These are phyloP conservation scores for Shiraia bambusicola DNA, from an alignment of 2,329 filamentous ascomycete genomes.

Conservation along the genomic window DNA sequence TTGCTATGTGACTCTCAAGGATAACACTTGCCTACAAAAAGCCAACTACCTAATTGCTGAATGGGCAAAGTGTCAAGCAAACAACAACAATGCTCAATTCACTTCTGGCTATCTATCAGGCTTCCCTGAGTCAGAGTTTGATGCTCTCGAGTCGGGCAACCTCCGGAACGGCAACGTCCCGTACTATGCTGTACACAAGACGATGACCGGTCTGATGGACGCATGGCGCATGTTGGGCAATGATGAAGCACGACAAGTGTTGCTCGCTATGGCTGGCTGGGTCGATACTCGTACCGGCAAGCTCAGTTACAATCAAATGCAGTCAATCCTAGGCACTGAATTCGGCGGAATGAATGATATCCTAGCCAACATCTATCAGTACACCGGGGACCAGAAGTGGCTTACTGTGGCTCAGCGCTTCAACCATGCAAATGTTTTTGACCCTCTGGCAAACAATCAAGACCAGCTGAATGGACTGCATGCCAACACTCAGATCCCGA, in stretches of 20 bases:
- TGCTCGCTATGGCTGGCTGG: constrained; percentile 52
- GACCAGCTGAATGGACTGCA: constrained; percentile 53
- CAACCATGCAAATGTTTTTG: constrained; percentile 52
- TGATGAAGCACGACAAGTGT: constrained; percentile 46
- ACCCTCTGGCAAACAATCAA: constrained; percentile 50
- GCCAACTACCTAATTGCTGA: constrained; percentile 52
- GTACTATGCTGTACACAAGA: constrained; percentile 59
- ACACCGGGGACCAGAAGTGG: constrained; percentile 51
- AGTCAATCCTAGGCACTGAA: constrained; percentile 52
- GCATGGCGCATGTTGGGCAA: constrained; percentile 52
- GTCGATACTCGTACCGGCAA: constrained; percentile 51
- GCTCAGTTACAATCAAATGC: constrained; percentile 51
- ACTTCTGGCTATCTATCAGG: constrained; percentile 52
- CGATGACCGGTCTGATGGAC: constrained; percentile 54
- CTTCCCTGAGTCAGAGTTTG: constrained; percentile 56
- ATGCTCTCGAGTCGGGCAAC: constrained; percentile 47
- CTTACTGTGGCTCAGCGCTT: constrained; percentile 52
- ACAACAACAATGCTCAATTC: constrained; percentile 52
- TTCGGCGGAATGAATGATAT: constrained; percentile 59
- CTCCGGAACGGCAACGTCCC: constrained; percentile 55
- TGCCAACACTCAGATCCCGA: constrained; percentile 57
- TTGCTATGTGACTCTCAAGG: constrained; percentile 49
- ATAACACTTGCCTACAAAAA: constrained; percentile 49
- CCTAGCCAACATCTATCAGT: constrained; percentile 51
- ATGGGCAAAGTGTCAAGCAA: constrained; percentile 54